phyloP scores from a whole-genome alignment of 352 stramenopile genomes.

The Elongisporangium anandrum region DNA sequence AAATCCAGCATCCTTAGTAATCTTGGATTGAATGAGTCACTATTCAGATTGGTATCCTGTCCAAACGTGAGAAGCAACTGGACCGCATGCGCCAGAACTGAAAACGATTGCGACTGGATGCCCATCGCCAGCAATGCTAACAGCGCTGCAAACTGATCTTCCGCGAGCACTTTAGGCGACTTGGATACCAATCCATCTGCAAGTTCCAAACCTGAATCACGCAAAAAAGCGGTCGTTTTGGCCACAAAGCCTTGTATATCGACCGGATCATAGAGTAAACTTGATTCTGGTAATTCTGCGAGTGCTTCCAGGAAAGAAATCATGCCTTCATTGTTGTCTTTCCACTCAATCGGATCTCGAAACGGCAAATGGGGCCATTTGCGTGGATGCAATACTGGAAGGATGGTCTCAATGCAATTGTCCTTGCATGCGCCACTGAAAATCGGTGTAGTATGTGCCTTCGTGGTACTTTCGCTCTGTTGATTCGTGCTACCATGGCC shows the following conservation, averaged over 20 bases:
- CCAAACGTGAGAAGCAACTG: slow-evolving; percentile 26
- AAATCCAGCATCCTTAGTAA: slow-evolving; percentile 23
- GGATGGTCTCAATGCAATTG: slow-evolving; percentile 33
- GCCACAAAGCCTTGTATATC: slow-evolving; percentile 37
- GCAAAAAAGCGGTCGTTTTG: slow-evolving; percentile 14
- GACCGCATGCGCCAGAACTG: slow-evolving; percentile 36
- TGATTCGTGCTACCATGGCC: neutral
- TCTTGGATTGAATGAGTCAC: slow-evolving; percentile 8
- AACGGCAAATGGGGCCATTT: slow-evolving; percentile 72
- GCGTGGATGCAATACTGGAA: slow-evolving; percentile 39
- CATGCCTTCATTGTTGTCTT: slow-evolving; percentile 22
- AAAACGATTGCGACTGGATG: slow-evolving; percentile 64
- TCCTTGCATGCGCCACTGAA: slow-evolving; percentile 25
- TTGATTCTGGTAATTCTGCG: slow-evolving; percentile 42
- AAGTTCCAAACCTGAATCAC: neutral
- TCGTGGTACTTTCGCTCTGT: neutral
- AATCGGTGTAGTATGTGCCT: slow-evolving; percentile 10
- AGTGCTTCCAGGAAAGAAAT: slow-evolving; percentile 49
- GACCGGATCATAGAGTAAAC: slow-evolving; percentile 66
- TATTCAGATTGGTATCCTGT: slow-evolving; percentile 10
- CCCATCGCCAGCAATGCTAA: slow-evolving; percentile 42
- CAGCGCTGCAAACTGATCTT: slow-evolving; percentile 24
- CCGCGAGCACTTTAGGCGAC: slow-evolving; percentile 7
- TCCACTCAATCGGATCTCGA: slow-evolving; percentile 47
- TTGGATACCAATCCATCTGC: neutral